phyloP scores from a whole-genome alignment of 805 yeast species.

The Suhomyces faveliae region DNA sequence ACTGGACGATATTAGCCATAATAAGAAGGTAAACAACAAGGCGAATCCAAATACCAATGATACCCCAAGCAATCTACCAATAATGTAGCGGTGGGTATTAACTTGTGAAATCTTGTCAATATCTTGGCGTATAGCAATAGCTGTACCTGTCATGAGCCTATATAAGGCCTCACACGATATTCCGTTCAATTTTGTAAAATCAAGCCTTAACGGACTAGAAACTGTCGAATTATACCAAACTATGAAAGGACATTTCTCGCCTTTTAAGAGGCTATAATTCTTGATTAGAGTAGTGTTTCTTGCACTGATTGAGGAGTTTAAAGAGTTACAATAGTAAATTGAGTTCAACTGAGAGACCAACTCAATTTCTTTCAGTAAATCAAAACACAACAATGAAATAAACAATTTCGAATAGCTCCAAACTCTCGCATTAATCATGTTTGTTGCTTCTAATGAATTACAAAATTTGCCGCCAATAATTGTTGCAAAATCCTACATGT shows the following conservation, averaged over 20 bases:
- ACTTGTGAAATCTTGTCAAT: neutral
- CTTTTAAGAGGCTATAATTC: neutral
- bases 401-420: neutral
- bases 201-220: neutral
- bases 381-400: neutral
- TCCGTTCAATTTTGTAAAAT: neutral
- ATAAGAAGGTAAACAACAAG: neutral
- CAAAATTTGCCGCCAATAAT: neutral
- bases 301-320: neutral
- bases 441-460: neutral
- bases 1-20: neutral
- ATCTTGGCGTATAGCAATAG: neutral
- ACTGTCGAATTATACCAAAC: neutral
- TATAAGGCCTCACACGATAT: neutral
- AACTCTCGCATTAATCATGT: neutral
- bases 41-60: neutral
- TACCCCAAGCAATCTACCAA: neutral
- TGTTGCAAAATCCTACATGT: neutral
- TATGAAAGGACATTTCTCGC: neutral
- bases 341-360: neutral
- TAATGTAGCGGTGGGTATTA: neutral
- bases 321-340: neutral
- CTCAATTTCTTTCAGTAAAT: neutral
- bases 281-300: neutral
- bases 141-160: neutral